Evolutionary conservation across 2,329 filamentous ascomycete genomes (phyloP).

Genomic region (Diaporthe australafricana): DNA sequence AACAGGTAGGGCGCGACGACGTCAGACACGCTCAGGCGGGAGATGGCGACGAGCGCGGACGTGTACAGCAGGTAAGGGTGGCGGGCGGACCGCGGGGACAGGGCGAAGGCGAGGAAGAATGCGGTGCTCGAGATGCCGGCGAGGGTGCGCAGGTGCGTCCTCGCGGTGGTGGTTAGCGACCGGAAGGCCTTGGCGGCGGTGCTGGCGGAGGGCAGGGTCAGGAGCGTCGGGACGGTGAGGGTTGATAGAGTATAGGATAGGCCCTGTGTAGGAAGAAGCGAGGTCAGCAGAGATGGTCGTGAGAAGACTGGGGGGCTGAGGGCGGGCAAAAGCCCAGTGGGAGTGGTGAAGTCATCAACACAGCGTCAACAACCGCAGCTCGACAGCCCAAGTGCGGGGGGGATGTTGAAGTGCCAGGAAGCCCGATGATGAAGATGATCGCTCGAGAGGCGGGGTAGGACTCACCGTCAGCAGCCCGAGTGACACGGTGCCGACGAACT

Average conservation of each 20-base stretch:
- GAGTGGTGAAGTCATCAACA: conserved; percentile 21
- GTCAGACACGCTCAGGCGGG: conserved; percentile 65
- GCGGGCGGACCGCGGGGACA: conserved; percentile 79
- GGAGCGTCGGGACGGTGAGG: conserved; percentile 82
- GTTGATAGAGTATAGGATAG: conserved; percentile 86
- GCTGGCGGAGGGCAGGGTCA: conserved; percentile 81
- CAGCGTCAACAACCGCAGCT: too few relatives aligned
- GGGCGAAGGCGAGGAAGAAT: conserved; percentile 80
- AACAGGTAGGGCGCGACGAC: conserved; percentile 59
- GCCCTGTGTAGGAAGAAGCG: conserved; percentile 67
- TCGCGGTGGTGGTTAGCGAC: conserved; percentile 72
- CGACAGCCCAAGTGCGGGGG: conserved; percentile 6
- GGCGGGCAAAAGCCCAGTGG: neutral
- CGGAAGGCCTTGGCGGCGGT: conserved; percentile 77
- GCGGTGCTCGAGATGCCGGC: conserved; percentile 76
- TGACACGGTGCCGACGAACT: conserved; percentile 93
- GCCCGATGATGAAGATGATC: neutral
- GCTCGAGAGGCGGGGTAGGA: conserved; percentile 39
- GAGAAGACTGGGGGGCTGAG: neutral
- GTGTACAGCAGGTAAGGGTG: conserved; percentile 95
- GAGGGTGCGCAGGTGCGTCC: conserved; percentile 74
- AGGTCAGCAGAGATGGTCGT: neutral
- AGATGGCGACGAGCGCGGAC: conserved; percentile 73
- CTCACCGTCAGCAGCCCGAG: conserved; percentile 89
- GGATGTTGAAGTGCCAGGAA: neutral